A percentile compares a stretch with the other conserved stretches of the same genome.
These are phyloP conservation scores for Borealophlyctis nickersoniae DNA, from an alignment of 192 early-diverging fungal genomes.

Conservation along the genomic window DNA sequence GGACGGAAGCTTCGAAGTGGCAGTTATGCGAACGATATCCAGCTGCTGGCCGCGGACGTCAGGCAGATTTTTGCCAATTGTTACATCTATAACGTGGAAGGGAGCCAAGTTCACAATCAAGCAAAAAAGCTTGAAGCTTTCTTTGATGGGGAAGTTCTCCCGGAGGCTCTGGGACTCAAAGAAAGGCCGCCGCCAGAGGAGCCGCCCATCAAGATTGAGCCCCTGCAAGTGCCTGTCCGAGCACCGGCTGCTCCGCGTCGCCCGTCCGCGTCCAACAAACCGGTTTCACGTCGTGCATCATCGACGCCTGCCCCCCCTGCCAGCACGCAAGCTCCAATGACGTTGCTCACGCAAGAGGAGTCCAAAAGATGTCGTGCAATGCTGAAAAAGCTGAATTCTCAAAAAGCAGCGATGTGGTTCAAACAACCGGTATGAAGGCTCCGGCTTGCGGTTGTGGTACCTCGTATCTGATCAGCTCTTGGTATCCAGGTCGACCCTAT, in stretches of 20 bases:
- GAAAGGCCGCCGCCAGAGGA: constrained; percentile 24
- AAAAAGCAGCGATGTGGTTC: too few relatives aligned
- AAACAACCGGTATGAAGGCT: too few relatives aligned
- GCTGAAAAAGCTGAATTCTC: too few relatives aligned
- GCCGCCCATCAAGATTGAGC: constrained; percentile 20
- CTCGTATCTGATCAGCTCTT: too few relatives aligned
- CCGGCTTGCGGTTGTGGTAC: too few relatives aligned
- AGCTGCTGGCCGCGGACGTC: constrained; percentile 57
- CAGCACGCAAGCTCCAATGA: too few relatives aligned
- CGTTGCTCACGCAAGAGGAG: too few relatives aligned
- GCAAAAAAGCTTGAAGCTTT: constrained; percentile 33
- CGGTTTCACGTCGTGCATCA: too few relatives aligned
- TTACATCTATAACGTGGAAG: constrained; percentile 68
- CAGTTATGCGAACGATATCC: constrained; percentile 48
- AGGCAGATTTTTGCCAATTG: constrained; percentile 71
- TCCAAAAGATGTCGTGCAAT: too few relatives aligned
- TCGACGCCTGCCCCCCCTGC: constrained; percentile 34
- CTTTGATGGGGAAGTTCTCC: constrained; percentile 27
- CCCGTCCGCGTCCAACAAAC: too few relatives aligned
- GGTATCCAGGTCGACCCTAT: constrained; percentile 65
- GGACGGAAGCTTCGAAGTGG: constrained; percentile 52
- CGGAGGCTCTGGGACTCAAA: constrained; percentile 7
- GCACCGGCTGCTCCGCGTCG: too few relatives aligned
- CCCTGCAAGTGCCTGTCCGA: too few relatives aligned
- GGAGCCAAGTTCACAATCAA: constrained; percentile 29